phyloP scores from a whole-genome alignment of 345 rosid genomes.

The Capsella bursapastoris region DNA sequence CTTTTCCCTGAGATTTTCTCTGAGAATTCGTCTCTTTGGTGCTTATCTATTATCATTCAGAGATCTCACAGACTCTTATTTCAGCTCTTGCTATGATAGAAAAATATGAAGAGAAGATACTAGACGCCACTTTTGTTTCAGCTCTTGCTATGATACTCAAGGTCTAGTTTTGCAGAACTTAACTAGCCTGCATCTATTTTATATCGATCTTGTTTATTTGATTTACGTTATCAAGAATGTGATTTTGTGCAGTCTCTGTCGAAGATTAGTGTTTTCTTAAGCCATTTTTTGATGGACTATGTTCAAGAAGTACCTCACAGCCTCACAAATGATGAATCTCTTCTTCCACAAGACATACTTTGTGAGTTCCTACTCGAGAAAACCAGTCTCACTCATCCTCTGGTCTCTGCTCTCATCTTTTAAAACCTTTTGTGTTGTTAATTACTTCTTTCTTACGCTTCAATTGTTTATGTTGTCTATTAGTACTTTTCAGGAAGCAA shows the following conservation, averaged over 20 bases:
- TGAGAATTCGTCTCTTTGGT: too few relatives aligned
- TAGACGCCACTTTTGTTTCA: background rate
- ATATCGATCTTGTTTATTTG: background rate
- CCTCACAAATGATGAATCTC: background rate
- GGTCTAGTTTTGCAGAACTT: background rate
- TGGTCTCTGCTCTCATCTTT: constrained; percentile 27
- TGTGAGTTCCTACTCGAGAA: background rate
- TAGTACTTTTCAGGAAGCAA: too few relatives aligned
- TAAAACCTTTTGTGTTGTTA: background rate
- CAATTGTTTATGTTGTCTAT: too few relatives aligned
- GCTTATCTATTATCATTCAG: too few relatives aligned
- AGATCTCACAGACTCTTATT: too few relatives aligned
- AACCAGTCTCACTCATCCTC: background rate
- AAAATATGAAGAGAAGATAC: background rate
- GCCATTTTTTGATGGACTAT: background rate
- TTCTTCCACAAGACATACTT: background rate
- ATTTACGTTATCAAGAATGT: background rate
- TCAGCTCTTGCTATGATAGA: background rate
- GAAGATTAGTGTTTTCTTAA: constrained; percentile 1
- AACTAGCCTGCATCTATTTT: background rate
- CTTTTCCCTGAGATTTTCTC: too few relatives aligned
- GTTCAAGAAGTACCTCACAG: background rate
- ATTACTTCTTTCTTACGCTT: background rate
- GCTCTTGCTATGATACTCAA: constrained; percentile 22
- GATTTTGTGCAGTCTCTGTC: background rate